These are phyloP conservation scores for Ustilago trichophora DNA, from an alignment of 1,284 basidiomycete species.

Conservation along the genomic window DNA sequence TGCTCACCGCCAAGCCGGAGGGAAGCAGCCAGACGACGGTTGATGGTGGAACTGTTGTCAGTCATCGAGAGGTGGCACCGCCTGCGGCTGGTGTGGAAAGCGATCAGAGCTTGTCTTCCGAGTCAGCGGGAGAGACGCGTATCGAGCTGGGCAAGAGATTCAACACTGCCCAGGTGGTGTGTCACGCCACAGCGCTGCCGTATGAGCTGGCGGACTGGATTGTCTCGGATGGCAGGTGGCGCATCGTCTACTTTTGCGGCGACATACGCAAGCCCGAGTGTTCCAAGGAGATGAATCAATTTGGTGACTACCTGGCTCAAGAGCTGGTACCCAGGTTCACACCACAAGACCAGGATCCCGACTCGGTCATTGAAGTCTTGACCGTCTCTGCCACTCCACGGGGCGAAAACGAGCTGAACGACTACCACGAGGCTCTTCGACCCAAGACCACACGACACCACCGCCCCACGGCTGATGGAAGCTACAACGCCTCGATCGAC, in stretches of 20 bases:
- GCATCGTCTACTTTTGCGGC: constrained; percentile 34
- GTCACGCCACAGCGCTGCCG: constrained; percentile 23
- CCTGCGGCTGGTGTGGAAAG: constrained; percentile 14
- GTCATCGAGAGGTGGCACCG: constrained; percentile 6
- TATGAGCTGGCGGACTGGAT: constrained; percentile 40
- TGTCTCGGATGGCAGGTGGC: constrained; percentile 25
- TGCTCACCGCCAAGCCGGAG: constrained; percentile 24
- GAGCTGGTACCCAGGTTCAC: constrained; percentile 18
- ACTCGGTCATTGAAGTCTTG: constrained; percentile 41
- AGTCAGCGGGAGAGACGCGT: constrained; percentile 27
- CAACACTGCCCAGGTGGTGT: constrained; percentile 25
- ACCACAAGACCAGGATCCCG: constrained; percentile 16
- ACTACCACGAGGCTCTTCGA: constrained; percentile 18
- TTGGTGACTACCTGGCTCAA: constrained; percentile 12
- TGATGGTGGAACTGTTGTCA: constrained; percentile 12
- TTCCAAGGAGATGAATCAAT: constrained; percentile 12
- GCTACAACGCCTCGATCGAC: constrained; percentile 24
- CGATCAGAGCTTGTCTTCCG: constrained; percentile 6
- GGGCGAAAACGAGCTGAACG: constrained; percentile 8
- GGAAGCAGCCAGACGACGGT: constrained; percentile 17
- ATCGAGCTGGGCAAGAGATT: constrained; percentile 33
- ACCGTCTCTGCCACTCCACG: constrained; percentile 25
- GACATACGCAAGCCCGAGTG: constrained; percentile 16
- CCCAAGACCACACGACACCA: constrained; percentile 20
- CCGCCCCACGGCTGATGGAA: constrained; percentile 12